Evolutionary conservation across 805 yeast species (phyloP).

Genomic region (Ogataea thermomethanolica): DNA sequence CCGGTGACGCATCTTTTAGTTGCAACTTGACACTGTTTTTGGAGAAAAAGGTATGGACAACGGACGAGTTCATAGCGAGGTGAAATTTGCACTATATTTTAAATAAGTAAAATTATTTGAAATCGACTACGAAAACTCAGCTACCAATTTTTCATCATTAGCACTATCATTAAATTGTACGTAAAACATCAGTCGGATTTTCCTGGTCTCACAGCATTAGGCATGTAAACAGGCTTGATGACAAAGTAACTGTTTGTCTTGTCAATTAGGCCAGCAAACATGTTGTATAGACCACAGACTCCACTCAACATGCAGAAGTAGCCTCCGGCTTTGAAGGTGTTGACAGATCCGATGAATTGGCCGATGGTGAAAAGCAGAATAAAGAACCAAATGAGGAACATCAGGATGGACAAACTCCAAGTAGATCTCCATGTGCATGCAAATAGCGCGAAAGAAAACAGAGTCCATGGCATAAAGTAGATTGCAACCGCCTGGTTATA

Average conservation of each 20-base stretch:
- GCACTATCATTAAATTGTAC: constrained; percentile 8
- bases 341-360: constrained; percentile 36
- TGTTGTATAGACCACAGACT: constrained; percentile 43
- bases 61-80: not conserved
- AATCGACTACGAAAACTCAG: no score
- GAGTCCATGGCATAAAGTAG: constrained; percentile 49
- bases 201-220: constrained; percentile 34
- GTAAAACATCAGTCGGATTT: constrained; percentile 1
- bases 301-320: constrained; percentile 43
- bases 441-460: constrained; percentile 46
- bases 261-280: constrained; percentile 46
- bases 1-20: not conserved
- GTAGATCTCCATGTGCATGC: constrained; percentile 49
- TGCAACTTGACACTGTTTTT: not conserved
- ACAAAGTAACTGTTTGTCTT: constrained; percentile 55
- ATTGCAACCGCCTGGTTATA: constrained; percentile 45
- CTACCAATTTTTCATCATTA: not conserved
- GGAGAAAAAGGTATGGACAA: not conserved
- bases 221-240: constrained; percentile 47
- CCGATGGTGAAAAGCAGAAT: constrained; percentile 44
- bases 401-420: constrained; percentile 36
- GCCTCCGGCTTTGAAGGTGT: constrained; percentile 44
- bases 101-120: not conserved
- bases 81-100: no score
- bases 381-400: constrained; percentile 44